A percentile compares a stretch with the other conserved stretches of the same genome.
Evolutionary conservation across 139 green algal species (phyloP).

Genomic region (Asterochloris sp.): DNA sequence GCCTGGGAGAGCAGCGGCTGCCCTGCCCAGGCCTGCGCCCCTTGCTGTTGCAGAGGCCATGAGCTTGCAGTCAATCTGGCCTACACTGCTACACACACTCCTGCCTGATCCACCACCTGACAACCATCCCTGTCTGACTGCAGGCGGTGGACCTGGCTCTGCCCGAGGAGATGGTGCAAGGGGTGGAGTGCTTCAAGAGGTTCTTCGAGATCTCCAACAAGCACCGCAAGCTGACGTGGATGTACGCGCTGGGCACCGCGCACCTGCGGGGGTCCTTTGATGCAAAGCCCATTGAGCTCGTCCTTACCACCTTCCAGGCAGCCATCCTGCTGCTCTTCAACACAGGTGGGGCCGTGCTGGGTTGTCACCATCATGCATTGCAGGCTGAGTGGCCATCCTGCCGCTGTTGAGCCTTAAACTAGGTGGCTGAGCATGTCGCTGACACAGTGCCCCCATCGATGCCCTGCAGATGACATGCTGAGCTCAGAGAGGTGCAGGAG

Average conservation of each 20-base stretch:
- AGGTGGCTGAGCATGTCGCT: background rate
- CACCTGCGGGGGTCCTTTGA: slow-evolving; percentile 84
- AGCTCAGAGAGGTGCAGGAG: slow-evolving; percentile 76
- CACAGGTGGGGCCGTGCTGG: slow-evolving; percentile 37
- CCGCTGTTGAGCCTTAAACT: slow-evolving; percentile 78
- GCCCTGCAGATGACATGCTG: slow-evolving; percentile 45
- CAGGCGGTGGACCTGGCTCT: slow-evolving; percentile 84
- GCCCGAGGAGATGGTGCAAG: slow-evolving; percentile 84
- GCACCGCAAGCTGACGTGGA: slow-evolving; percentile 92
- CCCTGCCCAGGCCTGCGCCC: background rate
- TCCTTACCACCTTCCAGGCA: slow-evolving; percentile 82
- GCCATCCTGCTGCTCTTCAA: slow-evolving; percentile 91
- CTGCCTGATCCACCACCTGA: slow-evolving; percentile 32
- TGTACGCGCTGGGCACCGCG: slow-evolving; percentile 84
- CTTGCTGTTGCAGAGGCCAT: background rate
- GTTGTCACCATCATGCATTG: background rate
- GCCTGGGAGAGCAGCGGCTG: background rate
- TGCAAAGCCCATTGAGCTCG: slow-evolving; percentile 81
- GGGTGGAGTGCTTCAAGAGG: slow-evolving; percentile 81
- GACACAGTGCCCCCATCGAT: too few relatives aligned
- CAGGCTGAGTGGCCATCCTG: slow-evolving; percentile 51
- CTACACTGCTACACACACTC: background rate
- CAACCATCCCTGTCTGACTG: slow-evolving; percentile 47
- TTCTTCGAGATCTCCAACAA: slow-evolving; percentile 78
- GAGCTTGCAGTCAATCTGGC: background rate